Base-by-base conservation (phyloP, 352 stramenopile species). In the Phytophthora quininea region DNA sequence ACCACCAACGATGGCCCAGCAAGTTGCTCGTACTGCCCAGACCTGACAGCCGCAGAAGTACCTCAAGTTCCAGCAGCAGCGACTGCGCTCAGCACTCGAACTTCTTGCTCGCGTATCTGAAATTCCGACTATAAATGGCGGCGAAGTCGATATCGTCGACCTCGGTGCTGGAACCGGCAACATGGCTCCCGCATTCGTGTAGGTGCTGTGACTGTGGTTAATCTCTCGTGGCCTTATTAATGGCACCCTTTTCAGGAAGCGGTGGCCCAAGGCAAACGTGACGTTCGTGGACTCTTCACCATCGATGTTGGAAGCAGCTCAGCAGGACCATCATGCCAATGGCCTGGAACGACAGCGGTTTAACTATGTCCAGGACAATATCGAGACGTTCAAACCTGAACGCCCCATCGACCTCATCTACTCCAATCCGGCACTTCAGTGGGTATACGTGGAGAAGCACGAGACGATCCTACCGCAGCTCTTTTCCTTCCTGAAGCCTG, bases 381-480 rank as follows among this genome's bases (percentile, higher is more conserved):
- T 93, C 54, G 86, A 90, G 45, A 80, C 50, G 1, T 92, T 81
- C 58, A n/a, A 68, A 5, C 71, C 80, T 0, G 58, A 59, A 2
- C 50, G 64, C 4, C 71, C 74, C 0, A 69, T 92, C 32, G 82
- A 92, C 55, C 68, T 93, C 52, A 90, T 93, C 58, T 93, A 78
- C 62, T 86, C 84, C 9, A 93, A 93, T 48, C 80, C 86, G 0
- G 83, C 84, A 7, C 38, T 92, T 30, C 86, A 93, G 38, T 93
- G 84, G 86, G 79, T 85, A 14, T 66, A 51, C 40, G 35, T 69
- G 3, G 82, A 90, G n/a, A 61, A 68, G 10, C 82, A 92, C 57
- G 56, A 64, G 35, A 49, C 45, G 24, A 69, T 91, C 24, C 52
- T 92, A 8, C 74, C 78, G 1, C 64, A 62, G 4, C 69, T 92